phyloP scores from a whole-genome alignment of 1,284 basidiomycete genomes.

The Cerioporus squamosus region DNA sequence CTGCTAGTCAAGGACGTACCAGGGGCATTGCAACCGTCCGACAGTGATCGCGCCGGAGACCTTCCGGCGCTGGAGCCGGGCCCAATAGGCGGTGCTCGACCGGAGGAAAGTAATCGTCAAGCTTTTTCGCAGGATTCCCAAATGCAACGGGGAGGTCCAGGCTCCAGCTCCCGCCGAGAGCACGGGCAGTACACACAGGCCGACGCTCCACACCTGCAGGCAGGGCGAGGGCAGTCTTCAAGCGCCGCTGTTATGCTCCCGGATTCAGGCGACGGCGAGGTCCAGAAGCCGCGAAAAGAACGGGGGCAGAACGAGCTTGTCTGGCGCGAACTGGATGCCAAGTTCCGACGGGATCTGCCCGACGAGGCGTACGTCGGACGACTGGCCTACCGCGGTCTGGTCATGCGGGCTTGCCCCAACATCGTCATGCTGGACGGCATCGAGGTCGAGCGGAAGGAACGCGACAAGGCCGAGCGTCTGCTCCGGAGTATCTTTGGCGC shows the following conservation, averaged over 20 bases:
- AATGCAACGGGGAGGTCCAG: neutral
- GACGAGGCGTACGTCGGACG: slow-evolving; percentile 86
- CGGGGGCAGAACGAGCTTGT: slow-evolving; percentile 31
- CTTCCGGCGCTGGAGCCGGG: slow-evolving; percentile 8
- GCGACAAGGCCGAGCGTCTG: slow-evolving; percentile 76
- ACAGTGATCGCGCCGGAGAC: slow-evolving; percentile 34
- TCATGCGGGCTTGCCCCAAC: slow-evolving; percentile 75
- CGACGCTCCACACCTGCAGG: neutral
- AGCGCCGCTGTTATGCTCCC: neutral
- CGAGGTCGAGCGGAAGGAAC: slow-evolving; percentile 78
- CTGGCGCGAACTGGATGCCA: slow-evolving; percentile 80
- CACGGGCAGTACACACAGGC: neutral
- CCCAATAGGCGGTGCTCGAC: slow-evolving; percentile 8
- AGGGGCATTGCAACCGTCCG: slow-evolving; percentile 69
- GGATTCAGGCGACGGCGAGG: neutral
- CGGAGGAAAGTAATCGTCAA: neutral
- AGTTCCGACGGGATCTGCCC: slow-evolving; percentile 88
- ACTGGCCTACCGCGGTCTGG: slow-evolving; percentile 84
- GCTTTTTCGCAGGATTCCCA: neutral
- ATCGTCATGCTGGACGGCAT: slow-evolving; percentile 84
- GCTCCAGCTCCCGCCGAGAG: slow-evolving; percentile 1
- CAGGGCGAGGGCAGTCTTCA: neutral
- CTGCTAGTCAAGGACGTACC: slow-evolving; percentile 73
- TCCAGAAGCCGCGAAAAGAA: slow-evolving; percentile 9
- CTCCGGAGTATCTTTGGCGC: slow-evolving; percentile 58